Conservation (phyloP, 1,284 basidiomycete genomes). For the Sporisorium iseilematis-ciliati region DNA sequence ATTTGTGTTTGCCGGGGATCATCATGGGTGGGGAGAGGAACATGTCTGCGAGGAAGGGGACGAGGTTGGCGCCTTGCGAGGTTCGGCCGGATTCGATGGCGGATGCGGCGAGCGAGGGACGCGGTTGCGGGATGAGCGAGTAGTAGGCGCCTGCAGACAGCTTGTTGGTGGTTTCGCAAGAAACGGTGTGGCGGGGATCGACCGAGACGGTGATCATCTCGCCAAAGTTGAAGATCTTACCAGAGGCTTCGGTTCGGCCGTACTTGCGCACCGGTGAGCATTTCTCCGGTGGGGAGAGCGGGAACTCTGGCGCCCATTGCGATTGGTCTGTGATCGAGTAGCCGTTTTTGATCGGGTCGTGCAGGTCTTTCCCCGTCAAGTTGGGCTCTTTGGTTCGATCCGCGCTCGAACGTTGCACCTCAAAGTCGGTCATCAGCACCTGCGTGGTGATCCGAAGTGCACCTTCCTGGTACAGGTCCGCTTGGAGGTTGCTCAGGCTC, state of each 20-base stretch:
- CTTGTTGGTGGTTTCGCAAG: not conserved
- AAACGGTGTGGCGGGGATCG: constrained; percentile 33
- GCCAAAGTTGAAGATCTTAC: constrained; percentile 33
- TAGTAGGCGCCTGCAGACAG: constrained; percentile 34
- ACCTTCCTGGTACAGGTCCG: constrained; percentile 37
- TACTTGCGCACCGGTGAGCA: constrained; percentile 10
- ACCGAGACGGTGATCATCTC: constrained; percentile 19
- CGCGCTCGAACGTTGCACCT: constrained; percentile 12
- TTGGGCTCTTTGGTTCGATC: constrained; percentile 3
- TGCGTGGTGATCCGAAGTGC: constrained; percentile 36
- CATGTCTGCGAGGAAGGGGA: constrained; percentile 54
- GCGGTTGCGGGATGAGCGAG: constrained; percentile 9
- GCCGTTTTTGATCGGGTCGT: constrained; percentile 31
- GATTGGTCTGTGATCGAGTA: constrained; percentile 24
- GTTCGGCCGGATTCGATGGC: constrained; percentile 1
- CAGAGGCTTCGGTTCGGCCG: constrained; percentile 10
- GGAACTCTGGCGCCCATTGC: constrained; percentile 35
- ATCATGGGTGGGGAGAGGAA: constrained; percentile 38
- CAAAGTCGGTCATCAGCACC: constrained; percentile 43
- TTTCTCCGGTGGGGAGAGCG: constrained; percentile 13
- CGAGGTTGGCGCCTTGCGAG: constrained; percentile 10
- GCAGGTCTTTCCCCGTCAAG: not conserved
- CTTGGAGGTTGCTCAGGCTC: constrained; percentile 43
- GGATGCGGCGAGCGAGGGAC: not conserved
- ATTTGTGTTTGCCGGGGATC: constrained; percentile 24